A percentile compares a stretch with the other conserved stretches of the same genome.
Evolutionary conservation across 306 rosid genomes (phyloP).

Genomic region (Glycine soja): DNA sequence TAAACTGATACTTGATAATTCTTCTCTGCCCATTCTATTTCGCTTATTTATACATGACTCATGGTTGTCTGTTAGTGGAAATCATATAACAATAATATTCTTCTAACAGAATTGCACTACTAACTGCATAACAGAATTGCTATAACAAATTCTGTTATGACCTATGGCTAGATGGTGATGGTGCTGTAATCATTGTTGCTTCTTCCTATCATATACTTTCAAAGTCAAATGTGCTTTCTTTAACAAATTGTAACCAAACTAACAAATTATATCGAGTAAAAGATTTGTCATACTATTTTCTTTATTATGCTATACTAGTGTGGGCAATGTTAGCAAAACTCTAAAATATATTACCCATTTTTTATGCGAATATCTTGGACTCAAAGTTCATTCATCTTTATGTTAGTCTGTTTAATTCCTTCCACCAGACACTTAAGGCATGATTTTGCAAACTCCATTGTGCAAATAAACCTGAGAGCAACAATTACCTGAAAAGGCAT

Average conservation of each 20-base stretch:
- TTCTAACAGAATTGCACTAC: no score
- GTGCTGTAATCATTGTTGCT: no score
- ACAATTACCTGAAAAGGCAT: slow-evolving; percentile 88
- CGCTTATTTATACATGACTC: no score
- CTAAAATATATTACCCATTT: slow-evolving; percentile 5
- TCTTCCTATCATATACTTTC: no score
- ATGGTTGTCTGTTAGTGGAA: no score
- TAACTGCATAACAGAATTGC: no score
- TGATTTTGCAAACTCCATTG: slow-evolving; percentile 26
- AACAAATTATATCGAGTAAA: background rate
- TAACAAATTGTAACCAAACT: background rate
- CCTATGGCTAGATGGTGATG: no score
- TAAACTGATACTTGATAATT: no score
- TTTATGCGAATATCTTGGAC: slow-evolving; percentile 8
- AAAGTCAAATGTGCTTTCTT: background rate
- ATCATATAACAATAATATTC: no score
- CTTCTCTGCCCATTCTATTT: no score
- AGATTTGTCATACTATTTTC: background rate
- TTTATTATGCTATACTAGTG: background rate
- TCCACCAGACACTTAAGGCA: slow-evolving; percentile 12
- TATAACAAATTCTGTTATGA: no score
- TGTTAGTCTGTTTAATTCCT: slow-evolving; percentile 6
- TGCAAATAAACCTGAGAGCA: slow-evolving; percentile 36
- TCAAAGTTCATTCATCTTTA: slow-evolving; percentile 38
- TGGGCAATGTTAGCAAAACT: background rate